Evolutionary conservation across 768 basidiomycete genomes (phyloP).

Genomic region (Coprinellus aureogranulatus): DNA sequence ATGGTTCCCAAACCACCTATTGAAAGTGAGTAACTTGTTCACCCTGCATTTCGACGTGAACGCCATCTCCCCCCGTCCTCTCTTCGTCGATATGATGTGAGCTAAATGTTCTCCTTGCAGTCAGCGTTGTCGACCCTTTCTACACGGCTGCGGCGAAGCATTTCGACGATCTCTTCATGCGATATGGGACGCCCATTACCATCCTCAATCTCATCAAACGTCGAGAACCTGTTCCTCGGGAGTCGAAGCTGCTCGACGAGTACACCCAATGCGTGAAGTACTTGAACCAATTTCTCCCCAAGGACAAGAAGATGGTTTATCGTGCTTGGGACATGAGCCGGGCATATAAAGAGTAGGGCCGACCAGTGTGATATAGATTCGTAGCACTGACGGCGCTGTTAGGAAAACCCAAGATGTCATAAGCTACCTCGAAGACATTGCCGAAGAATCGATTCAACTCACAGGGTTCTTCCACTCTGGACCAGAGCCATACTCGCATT

Average conservation of each 20-base stretch:
- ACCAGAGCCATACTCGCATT: constrained; percentile 77
- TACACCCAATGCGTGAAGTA: constrained; percentile 91
- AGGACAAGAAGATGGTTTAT: constrained; percentile 83
- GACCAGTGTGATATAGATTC: too few species aligned
- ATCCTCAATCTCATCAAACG: constrained; percentile 95
- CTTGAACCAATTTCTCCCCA: constrained; percentile 92
- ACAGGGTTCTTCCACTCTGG: constrained; percentile 97
- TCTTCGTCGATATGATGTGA: too few species aligned
- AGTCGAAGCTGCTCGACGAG: constrained; percentile 86
- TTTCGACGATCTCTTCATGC: constrained; percentile 85
- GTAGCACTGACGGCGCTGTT: too few species aligned
- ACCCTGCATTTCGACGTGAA: not conserved
- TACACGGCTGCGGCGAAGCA: constrained; percentile 90
- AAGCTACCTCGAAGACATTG: constrained; percentile 90
- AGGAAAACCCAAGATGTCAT: constrained; percentile 97
- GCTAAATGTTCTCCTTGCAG: too few species aligned
- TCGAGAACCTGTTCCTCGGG: constrained; percentile 73
- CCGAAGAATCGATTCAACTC: constrained; percentile 87
- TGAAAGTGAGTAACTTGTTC: constrained; percentile 68
- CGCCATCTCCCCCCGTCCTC: constrained; percentile 4
- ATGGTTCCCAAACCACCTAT: constrained; percentile 95
- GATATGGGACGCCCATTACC: constrained; percentile 87
- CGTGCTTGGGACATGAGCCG: constrained; percentile 96
- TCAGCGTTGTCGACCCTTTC: constrained; percentile 92
- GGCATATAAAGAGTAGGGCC: constrained; percentile 84